Evolutionary conservation across 164 flowering plant genomes (phyloP).

Genomic region (Vitis vinifera): ASM3070453v1 NC_081817.1:2164001-2164500

Average conservation of each 20-base stretch:
- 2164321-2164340: background rate
- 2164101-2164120: conserved; percentile 75
- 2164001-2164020: conserved; percentile 51
- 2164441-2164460: conserved; percentile 48
- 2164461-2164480: conserved; percentile 66
- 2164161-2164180: background rate
- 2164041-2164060: conserved; percentile 67
- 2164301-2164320: background rate
- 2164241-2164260: too few species aligned
- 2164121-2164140: conserved; percentile 68
- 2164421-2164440: conserved; percentile 40
- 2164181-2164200: background rate
- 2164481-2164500: conserved; percentile 87
- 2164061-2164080: conserved; percentile 59
- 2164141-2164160: conserved; percentile 67
- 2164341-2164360: too few species aligned
- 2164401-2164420: background rate
- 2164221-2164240: too few species aligned
- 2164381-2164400: too few species aligned
- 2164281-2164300: background rate
- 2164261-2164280: too few species aligned
- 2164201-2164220: too few species aligned
- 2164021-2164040: conserved; percentile 66
- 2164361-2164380: too few species aligned
- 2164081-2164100: conserved; percentile 63